phyloP scores from a whole-genome alignment of 805 yeast genomes.

The Candida nonsorbophila region DNA sequence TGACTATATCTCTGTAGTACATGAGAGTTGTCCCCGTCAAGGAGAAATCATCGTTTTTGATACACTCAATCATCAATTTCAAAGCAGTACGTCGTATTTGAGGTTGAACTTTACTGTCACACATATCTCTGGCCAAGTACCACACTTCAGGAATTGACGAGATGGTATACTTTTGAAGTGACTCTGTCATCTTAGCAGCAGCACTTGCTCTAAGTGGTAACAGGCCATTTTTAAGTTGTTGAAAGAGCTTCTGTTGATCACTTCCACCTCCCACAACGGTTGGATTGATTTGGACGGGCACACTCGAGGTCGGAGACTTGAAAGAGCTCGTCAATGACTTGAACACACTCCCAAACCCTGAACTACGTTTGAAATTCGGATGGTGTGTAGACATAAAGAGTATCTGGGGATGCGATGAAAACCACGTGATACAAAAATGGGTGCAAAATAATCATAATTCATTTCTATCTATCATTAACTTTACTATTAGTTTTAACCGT shows the following conservation, averaged over 20 bases:
- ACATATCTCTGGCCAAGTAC: conserved; percentile 58
- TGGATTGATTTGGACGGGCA: conserved; percentile 35
- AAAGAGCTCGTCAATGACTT: conserved; percentile 34
- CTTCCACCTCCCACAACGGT: conserved; percentile 41
- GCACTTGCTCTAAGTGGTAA: conserved; percentile 41
- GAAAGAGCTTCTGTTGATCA: conserved; percentile 32
- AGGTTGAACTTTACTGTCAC: conserved; percentile 34
- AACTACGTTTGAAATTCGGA: conserved; percentile 20
- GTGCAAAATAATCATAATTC: too few species aligned
- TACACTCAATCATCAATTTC: conserved; percentile 50
- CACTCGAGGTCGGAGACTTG: conserved; percentile 20
- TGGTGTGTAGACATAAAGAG: conserved; percentile 19
- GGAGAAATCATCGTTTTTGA: conserved; percentile 44
- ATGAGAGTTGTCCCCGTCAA: conserved; percentile 45
- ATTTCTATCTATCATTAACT: too few species aligned
- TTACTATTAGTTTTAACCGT: conserved; percentile 26
- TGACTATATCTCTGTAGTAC: conserved; percentile 57
- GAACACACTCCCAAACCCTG: conserved; percentile 37
- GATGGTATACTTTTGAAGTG: conserved; percentile 47
- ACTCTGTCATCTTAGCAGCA: conserved; percentile 44
- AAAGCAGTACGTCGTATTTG: conserved; percentile 42
- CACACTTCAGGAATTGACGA: conserved; percentile 69
- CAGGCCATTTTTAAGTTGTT: conserved; percentile 33
- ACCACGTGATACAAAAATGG: too few species aligned
- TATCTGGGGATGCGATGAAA: too few species aligned